Conservation (phyloP, 2,329 filamentous ascomycete species). For the Fusarium liriodendri region DNA sequence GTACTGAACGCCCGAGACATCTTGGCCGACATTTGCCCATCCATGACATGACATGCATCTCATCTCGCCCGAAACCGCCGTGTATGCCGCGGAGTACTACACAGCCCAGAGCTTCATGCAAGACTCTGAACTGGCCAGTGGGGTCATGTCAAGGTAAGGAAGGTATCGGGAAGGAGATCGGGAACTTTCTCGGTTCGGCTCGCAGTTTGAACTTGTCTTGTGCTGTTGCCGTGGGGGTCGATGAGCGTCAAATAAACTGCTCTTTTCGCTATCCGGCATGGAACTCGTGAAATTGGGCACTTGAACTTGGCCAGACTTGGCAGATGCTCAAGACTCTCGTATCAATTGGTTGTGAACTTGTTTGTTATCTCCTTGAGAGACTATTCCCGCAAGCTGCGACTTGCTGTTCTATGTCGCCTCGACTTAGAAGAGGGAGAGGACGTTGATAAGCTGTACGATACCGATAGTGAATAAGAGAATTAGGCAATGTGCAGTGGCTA, state of each 20-base stretch:
- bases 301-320: not conserved
- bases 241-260: not conserved
- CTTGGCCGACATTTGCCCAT: not conserved
- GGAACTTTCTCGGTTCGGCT: conserved; percentile 4
- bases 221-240: not conserved
- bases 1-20: not conserved
- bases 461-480: not conserved
- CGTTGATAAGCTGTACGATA: not conserved
- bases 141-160: not conserved
- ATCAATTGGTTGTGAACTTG: not conserved
- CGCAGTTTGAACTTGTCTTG: not conserved
- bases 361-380: not conserved
- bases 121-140: not conserved
- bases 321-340: not conserved
- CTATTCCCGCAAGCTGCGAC: not conserved
- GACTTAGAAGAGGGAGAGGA: not conserved
- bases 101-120: not conserved
- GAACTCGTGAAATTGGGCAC: not conserved
- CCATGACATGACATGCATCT: conserved; percentile 2
- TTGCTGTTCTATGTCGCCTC: not conserved
- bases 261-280: not conserved
- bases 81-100: not conserved
- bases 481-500: not conserved
- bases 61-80: not conserved
- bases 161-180: not conserved